Conservation (phyloP, 305 asterid species). For the Ajuga reptans region DNA sequence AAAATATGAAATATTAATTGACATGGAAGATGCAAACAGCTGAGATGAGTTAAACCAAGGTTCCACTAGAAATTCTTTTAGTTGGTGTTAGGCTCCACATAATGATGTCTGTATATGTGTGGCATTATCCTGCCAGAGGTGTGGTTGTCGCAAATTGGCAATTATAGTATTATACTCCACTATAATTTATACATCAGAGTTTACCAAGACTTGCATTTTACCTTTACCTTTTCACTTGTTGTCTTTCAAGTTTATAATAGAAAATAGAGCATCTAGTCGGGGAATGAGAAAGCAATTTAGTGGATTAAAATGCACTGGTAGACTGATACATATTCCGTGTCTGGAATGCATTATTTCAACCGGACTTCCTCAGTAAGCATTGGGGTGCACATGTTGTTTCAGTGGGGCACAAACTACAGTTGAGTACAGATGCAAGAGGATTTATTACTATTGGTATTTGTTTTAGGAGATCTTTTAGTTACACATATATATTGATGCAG, state of each 20-base stretch:
- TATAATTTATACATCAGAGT: neutral
- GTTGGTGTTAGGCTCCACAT: neutral
- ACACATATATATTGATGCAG: neutral
- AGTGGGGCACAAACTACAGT: neutral
- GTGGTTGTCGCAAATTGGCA: neutral
- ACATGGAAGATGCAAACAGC: neutral
- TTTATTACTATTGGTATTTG: neutral
- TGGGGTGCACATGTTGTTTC: neutral
- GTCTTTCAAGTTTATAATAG: neutral
- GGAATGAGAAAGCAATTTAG: neutral
- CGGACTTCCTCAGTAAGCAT: neutral
- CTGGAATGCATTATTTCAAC: neutral
- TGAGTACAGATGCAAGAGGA: neutral
- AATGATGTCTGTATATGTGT: neutral
- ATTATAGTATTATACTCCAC: neutral
- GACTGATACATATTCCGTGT: too few species aligned
- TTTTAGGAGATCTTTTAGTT: neutral
- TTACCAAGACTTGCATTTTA: neutral
- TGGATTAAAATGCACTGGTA: too few species aligned
- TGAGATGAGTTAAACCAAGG: neutral
- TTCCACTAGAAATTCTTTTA: neutral
- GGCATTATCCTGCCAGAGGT: neutral
- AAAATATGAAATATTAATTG: neutral
- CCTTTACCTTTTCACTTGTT: neutral
- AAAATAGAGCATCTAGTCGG: neutral